phyloP scores from a whole-genome alignment of 208 protist genomes.

The Herpetomonas tarakana region DNA sequence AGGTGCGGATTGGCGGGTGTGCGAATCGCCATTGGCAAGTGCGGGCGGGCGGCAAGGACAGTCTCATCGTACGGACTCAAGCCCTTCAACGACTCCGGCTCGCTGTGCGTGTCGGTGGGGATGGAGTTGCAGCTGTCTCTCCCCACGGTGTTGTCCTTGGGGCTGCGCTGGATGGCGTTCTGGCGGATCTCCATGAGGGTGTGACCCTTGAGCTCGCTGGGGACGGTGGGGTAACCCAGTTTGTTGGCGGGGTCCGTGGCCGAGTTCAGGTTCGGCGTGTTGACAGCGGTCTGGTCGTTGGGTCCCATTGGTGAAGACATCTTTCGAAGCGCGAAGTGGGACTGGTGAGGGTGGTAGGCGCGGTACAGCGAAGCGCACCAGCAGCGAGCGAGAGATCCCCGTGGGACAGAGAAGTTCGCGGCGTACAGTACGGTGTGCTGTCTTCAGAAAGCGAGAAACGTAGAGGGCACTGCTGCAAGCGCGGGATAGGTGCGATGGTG shows the following conservation, averaged over 20 bases:
- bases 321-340: too few species aligned
- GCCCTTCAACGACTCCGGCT: neutral
- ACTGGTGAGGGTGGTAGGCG: too few species aligned
- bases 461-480: too few species aligned
- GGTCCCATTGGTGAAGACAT: neutral
- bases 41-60: constrained; percentile 12
- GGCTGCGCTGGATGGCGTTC: neutral
- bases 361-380: too few species aligned
- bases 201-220: neutral
- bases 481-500: too few species aligned
- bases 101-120: constrained; percentile 1
- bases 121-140: neutral
- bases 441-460: too few species aligned
- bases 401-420: too few species aligned
- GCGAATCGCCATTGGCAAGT: constrained; percentile 24
- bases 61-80: constrained; percentile 5
- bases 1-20: constrained; percentile 18
- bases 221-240: neutral
- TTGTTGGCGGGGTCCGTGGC: neutral
- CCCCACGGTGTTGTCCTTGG: neutral
- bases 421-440: too few species aligned
- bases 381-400: too few species aligned
- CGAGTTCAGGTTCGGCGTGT: constrained; percentile 23
- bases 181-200: neutral
- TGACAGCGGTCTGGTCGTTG: constrained; percentile 22